phyloP scores from a whole-genome alignment of 352 stramenopile species.

The Phytophthora agathidicida region DNA sequence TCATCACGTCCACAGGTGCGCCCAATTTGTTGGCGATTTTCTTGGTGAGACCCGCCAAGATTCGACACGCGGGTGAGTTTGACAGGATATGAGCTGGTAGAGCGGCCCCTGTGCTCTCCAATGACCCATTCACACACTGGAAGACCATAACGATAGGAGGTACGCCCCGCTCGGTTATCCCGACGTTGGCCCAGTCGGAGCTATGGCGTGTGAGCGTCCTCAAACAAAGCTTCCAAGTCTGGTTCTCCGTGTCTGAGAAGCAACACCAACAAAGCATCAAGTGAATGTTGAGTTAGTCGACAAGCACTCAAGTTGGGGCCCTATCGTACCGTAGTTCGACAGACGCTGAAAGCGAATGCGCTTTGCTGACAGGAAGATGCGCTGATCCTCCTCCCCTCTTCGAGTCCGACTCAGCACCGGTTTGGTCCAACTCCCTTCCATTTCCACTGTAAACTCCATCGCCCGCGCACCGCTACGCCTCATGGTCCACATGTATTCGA shows the following conservation, averaged over 20 bases:
- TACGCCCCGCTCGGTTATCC: slow-evolving; percentile 67
- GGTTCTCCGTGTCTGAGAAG: slow-evolving; percentile 56
- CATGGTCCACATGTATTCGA: slow-evolving; percentile 81
- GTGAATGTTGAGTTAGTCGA: too few species aligned
- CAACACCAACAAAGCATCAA: neutral
- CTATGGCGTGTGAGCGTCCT: slow-evolving; percentile 74
- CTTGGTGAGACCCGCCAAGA: slow-evolving; percentile 82
- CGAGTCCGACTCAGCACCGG: slow-evolving; percentile 79
- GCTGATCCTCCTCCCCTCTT: slow-evolving; percentile 73
- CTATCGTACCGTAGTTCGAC: slow-evolving; percentile 78
- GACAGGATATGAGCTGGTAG: slow-evolving; percentile 55
- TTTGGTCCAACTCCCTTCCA: slow-evolving; percentile 70
- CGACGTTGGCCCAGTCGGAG: slow-evolving; percentile 74
- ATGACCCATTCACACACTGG: slow-evolving; percentile 39
- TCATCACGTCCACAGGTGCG: slow-evolving; percentile 83
- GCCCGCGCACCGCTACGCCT: slow-evolving; percentile 49
- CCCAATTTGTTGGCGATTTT: slow-evolving; percentile 87
- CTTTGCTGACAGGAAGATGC: slow-evolving; percentile 63
- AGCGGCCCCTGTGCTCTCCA: slow-evolving; percentile 64
- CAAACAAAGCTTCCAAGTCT: slow-evolving; percentile 72
- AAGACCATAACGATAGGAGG: slow-evolving; percentile 73
- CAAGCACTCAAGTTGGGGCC: too few species aligned
- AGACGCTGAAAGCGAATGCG: slow-evolving; percentile 74
- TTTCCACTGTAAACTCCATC: slow-evolving; percentile 80
- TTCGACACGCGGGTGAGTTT: slow-evolving; percentile 75